Conservation (phyloP, 768 basidiomycete genomes). For the Pleurotus cornucopiae region DNA sequence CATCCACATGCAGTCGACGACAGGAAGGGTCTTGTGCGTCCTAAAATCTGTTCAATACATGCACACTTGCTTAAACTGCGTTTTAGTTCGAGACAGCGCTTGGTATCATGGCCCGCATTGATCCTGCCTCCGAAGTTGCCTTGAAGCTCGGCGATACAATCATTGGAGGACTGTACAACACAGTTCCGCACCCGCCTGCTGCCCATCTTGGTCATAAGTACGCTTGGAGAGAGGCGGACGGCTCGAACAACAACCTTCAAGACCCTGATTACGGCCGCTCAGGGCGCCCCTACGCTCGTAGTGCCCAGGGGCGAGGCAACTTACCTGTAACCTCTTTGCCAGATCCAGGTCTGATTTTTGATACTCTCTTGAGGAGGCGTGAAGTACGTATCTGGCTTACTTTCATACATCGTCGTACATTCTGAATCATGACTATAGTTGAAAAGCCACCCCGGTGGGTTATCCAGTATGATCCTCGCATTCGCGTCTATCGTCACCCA, state of each 20-base stretch:
- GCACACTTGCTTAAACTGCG: neutral
- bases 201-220: slow-evolving; percentile 28
- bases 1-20: slow-evolving; percentile 39
- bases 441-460: slow-evolving; percentile 43
- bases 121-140: slow-evolving; percentile 14
- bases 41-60: neutral
- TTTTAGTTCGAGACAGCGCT: slow-evolving; percentile 24
- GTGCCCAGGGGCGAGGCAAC: slow-evolving; percentile 39
- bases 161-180: slow-evolving; percentile 47
- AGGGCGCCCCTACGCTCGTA: slow-evolving; percentile 48
- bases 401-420: no score
- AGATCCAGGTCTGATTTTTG: slow-evolving; percentile 58
- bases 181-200: slow-evolving; percentile 50
- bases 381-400: slow-evolving; percentile 21
- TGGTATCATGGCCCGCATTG: slow-evolving; percentile 21
- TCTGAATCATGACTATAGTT: no score
- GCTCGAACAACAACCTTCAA: slow-evolving; percentile 43
- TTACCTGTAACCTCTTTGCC: slow-evolving; percentile 41
- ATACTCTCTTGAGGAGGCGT: slow-evolving; percentile 45
- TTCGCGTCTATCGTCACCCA: slow-evolving; percentile 65
- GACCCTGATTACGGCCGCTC: slow-evolving; percentile 45
- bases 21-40: slow-evolving; percentile 27
- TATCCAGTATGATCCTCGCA: slow-evolving; percentile 60
- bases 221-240: slow-evolving; percentile 44
- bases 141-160: slow-evolving; percentile 15